Percentiles rank a stretch among this genome's conserved stretches.
These are phyloP conservation scores for Trichoderma asperelloides DNA, from an alignment of 495 filamentous ascomycete species.

Conservation along the genomic window DNA sequence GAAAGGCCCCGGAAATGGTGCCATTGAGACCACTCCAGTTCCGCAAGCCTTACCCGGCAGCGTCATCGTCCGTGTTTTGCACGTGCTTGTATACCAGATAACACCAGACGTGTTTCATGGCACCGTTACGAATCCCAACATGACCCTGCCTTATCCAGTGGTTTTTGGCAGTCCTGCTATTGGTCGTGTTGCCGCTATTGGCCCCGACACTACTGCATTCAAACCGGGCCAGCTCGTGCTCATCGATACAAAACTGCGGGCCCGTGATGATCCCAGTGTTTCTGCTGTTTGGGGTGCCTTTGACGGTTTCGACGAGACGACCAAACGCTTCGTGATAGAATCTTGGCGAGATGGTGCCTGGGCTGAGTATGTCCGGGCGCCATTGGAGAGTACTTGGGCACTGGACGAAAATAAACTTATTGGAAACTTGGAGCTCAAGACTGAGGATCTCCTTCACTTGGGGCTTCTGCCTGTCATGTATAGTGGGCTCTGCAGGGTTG, in stretches of 20 bases:
- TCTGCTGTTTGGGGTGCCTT: conserved; percentile 29
- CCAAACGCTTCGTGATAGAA: conserved; percentile 22
- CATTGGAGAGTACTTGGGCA: conserved; percentile 30
- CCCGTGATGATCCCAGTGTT: conserved; percentile 34
- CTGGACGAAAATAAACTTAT: conserved; percentile 29
- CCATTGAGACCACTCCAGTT: conserved; percentile 3
- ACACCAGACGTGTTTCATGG: conserved; percentile 20
- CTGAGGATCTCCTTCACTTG: conserved; percentile 20
- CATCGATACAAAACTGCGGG: conserved; percentile 32
- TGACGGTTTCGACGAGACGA: conserved; percentile 12
- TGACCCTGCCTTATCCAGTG: conserved; percentile 19
- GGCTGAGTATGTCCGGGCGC: conserved; percentile 34
- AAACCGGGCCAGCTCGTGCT: conserved; percentile 37
- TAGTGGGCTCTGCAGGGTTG: conserved; percentile 43
- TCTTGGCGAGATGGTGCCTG: conserved; percentile 31
- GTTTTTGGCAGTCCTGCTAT: conserved; percentile 24
- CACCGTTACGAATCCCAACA: conserved; percentile 15
- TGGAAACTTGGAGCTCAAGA: conserved; percentile 21
- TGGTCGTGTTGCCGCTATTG: conserved; percentile 36
- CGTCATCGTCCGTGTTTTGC: conserved; percentile 28
- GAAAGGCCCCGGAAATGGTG: neutral
- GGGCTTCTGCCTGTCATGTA: conserved; percentile 31
- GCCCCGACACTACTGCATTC: conserved; percentile 38
- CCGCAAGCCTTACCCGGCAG: conserved; percentile 24
- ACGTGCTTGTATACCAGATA: conserved; percentile 20